Evolutionary conservation across 2,329 filamentous ascomycete genomes (phyloP).

Genomic region (Cadophora sp.): DNA sequence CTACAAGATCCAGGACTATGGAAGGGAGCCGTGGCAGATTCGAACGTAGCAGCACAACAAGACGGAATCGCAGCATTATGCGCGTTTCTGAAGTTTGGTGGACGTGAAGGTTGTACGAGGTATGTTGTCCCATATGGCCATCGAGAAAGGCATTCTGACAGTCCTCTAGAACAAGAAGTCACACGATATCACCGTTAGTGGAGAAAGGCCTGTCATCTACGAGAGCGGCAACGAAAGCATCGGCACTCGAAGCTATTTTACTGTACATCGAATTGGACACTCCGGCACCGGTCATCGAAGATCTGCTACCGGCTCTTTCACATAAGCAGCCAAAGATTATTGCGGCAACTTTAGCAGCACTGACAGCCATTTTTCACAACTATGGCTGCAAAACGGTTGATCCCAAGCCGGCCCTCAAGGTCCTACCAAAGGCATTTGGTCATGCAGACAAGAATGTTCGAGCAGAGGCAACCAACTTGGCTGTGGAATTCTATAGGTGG

Average conservation of each 20-base stretch:
- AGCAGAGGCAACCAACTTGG: slow-evolving; percentile 88
- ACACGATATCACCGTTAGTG: slow-evolving; percentile 78
- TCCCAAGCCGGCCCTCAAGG: slow-evolving; percentile 88
- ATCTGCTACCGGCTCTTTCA: slow-evolving; percentile 80
- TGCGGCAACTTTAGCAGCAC: slow-evolving; percentile 73
- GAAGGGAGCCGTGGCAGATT: slow-evolving; percentile 92
- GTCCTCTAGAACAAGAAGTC: slow-evolving; percentile 67
- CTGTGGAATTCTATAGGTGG: slow-evolving; percentile 96
- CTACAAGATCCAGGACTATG: slow-evolving; percentile 83
- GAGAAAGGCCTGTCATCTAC: slow-evolving; percentile 93
- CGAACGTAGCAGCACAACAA: slow-evolving; percentile 95
- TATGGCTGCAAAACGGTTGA: slow-evolving; percentile 95
- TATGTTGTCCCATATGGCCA: slow-evolving; percentile 44
- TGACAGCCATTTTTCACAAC: slow-evolving; percentile 88
- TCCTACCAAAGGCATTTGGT: slow-evolving; percentile 87
- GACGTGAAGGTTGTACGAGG: slow-evolving; percentile 77
- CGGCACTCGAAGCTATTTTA: slow-evolving; percentile 83
- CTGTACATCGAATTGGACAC: slow-evolving; percentile 91
- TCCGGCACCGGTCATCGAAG: slow-evolving; percentile 85
- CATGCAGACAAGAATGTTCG: slow-evolving; percentile 98
- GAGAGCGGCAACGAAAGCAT: slow-evolving; percentile 86
- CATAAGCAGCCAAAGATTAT: slow-evolving; percentile 94
- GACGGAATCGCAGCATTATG: slow-evolving; percentile 89
- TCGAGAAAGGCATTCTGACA: slow-evolving; percentile 22
- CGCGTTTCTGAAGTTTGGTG: slow-evolving; percentile 90